Percentiles rank a stretch among this genome's conserved stretches.
phyloP scores from a whole-genome alignment of 495 filamentous ascomycete genomes.

The Penicillium subrubescens region DNA sequence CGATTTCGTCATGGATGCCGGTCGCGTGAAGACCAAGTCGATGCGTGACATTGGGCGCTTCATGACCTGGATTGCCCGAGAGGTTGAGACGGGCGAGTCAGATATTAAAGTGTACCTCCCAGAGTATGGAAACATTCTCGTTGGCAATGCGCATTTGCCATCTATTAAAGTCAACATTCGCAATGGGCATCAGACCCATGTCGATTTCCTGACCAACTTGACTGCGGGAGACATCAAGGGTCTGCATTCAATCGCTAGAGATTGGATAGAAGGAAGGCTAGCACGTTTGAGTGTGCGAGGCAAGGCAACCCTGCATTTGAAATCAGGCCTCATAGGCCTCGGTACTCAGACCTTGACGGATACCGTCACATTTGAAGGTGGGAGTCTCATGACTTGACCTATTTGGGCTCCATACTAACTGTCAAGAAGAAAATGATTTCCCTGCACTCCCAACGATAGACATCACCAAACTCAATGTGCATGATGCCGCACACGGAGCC shows the following conservation, averaged over 20 bases:
- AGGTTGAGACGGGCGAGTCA: conserved; percentile 69
- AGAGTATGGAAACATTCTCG: conserved; percentile 74
- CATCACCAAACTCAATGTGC: conserved; percentile 73
- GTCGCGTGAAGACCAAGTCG: conserved; percentile 65
- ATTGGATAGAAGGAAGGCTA: conserved; percentile 82
- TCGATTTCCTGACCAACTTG: conserved; percentile 79
- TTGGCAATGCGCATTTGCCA: conserved; percentile 77
- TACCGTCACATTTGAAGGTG: conserved; percentile 77
- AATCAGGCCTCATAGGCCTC: conserved; percentile 74
- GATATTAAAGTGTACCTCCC: conserved; percentile 79
- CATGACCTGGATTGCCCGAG: conserved; percentile 77
- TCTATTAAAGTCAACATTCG: conserved; percentile 71
- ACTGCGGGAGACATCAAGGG: conserved; percentile 74
- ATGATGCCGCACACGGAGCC: conserved; percentile 63
- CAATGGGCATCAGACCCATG: conserved; percentile 70
- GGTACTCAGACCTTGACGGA: conserved; percentile 73
- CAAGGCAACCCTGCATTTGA: conserved; percentile 67
- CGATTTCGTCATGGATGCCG: conserved; percentile 75
- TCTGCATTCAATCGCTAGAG: conserved; percentile 77
- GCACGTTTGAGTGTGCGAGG: conserved; percentile 67
- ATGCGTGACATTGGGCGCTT: conserved; percentile 74
- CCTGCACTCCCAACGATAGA: conserved; percentile 77
- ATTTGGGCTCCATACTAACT: conserved; percentile 18
- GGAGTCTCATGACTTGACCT: conserved; percentile 21
- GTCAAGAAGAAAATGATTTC: conserved; percentile 57